A percentile compares a stretch with the other conserved stretches of the same genome.
Evolutionary conservation across 495 filamentous ascomycete genomes (phyloP).

Genomic region (Penicillium coprophilum): DNA sequence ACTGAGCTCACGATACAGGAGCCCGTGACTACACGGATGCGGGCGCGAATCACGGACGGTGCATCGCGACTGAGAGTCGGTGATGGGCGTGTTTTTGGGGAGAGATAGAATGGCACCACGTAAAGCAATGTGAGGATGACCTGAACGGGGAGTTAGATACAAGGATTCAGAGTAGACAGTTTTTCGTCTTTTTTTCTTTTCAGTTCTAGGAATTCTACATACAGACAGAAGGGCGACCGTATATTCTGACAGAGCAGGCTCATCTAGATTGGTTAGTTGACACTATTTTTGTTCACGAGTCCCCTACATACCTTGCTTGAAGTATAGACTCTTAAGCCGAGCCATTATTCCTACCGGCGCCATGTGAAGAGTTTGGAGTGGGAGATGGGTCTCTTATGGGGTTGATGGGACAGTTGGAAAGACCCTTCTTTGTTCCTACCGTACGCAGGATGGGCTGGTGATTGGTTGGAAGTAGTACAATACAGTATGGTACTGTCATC

Average conservation of each 20-base stretch:
- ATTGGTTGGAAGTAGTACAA: neutral
- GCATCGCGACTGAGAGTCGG: conserved; percentile 81
- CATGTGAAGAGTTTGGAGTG: conserved; percentile 21
- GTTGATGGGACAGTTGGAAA: neutral
- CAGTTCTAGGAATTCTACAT: conserved; percentile 25
- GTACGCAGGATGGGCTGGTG: neutral
- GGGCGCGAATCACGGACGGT: conserved; percentile 83
- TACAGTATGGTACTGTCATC: conserved; percentile 11
- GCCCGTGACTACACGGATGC: conserved; percentile 73
- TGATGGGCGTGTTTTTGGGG: conserved; percentile 72
- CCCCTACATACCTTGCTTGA: conserved; percentile 36
- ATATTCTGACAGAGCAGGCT: conserved; percentile 50
- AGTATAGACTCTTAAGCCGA: conserved; percentile 40
- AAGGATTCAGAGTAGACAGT: neutral
- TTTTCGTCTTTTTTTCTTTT: neutral
- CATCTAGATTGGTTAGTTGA: conserved; percentile 31
- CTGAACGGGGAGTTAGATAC: conserved; percentile 35
- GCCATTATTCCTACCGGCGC: conserved; percentile 39
- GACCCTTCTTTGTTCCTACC: conserved; percentile 9
- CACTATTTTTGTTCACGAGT: neutral
- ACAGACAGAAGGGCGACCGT: conserved; percentile 54
- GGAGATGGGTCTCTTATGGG: neutral
- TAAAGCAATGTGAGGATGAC: conserved; percentile 79
- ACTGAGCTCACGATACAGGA: conserved; percentile 63
- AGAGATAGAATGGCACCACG: conserved; percentile 89